phyloP scores from a whole-genome alignment of 2,329 filamentous ascomycete genomes.

The Leptographium galeiforme region DNA sequence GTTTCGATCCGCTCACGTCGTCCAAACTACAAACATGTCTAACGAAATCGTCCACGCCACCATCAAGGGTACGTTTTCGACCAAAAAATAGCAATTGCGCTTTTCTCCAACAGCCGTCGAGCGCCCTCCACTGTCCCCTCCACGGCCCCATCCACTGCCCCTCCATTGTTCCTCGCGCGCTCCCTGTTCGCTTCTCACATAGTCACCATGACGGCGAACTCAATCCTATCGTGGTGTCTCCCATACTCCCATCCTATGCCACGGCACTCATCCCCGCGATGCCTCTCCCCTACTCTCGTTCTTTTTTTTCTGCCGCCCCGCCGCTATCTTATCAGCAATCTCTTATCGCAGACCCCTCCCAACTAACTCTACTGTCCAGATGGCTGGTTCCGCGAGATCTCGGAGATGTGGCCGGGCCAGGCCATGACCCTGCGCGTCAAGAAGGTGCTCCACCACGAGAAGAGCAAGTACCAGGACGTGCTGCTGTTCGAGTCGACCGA shows the following conservation, averaged over 20 bases:
- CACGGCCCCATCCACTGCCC: no score
- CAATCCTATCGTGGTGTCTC: not conserved
- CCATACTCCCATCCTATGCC: not conserved
- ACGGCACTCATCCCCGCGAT: not conserved
- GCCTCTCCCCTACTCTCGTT: conserved; percentile 6
- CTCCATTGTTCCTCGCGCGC: no score
- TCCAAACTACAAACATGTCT: conserved; percentile 37
- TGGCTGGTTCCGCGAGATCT: conserved; percentile 99
- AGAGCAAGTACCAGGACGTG: conserved; percentile 97
- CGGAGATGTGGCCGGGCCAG: conserved; percentile 97
- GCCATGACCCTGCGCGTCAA: conserved; percentile 98
- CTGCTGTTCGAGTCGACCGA: conserved; percentile 97
- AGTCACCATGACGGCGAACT: no score
- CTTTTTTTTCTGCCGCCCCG: conserved; percentile 7
- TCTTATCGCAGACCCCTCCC: conserved; percentile 5
- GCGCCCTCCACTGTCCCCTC: no score
- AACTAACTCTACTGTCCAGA: conserved; percentile 51
- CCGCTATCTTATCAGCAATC: conserved; percentile 8
- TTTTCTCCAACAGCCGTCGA: not conserved
- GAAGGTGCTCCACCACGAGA: conserved; percentile 96
- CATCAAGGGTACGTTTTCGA: conserved; percentile 49
- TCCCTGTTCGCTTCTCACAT: no score
- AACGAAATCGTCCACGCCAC: conserved; percentile 63
- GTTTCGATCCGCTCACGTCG: not conserved
- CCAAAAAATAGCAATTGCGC: not conserved